Conservation (phyloP, 2,329 filamentous ascomycete genomes). For the Aspergillus pseudoglaucus region DNA sequence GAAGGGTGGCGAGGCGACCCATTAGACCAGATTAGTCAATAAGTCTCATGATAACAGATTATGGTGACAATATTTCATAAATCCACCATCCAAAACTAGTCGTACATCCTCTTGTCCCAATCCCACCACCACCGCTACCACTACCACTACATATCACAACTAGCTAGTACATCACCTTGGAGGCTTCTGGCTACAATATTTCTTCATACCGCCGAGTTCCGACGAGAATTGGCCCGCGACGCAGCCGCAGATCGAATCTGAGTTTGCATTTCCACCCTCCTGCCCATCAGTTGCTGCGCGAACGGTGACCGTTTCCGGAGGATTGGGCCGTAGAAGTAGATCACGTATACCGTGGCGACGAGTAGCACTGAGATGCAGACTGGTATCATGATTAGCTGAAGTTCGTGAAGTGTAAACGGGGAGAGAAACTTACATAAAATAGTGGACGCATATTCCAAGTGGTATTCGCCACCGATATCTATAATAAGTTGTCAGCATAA, state of each 20-base stretch:
- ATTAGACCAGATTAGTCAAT: too few relatives aligned
- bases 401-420: not conserved
- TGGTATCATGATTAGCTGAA: not conserved
- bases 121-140: too few relatives aligned
- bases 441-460: slow-evolving; percentile 53
- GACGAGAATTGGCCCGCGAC: not conserved
- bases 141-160: not conserved
- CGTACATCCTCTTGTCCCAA: too few relatives aligned
- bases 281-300: slow-evolving; percentile 53
- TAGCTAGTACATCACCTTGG: not conserved
- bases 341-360: slow-evolving; percentile 55
- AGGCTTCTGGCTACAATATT: not conserved
- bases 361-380: slow-evolving; percentile 54
- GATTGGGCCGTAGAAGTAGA: slow-evolving; percentile 56
- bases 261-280: slow-evolving; percentile 20
- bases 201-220: not conserved
- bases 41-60: too few relatives aligned
- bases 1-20: too few relatives aligned
- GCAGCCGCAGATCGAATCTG: slow-evolving; percentile 11
- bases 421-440: slow-evolving; percentile 45
- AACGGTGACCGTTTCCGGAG: slow-evolving; percentile 58
- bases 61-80: too few relatives aligned
- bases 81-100: too few relatives aligned
- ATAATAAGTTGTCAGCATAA: slow-evolving; percentile 4
- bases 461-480: slow-evolving; percentile 50